A percentile compares a stretch with the other conserved stretches of the same genome.
Evolutionary conservation across 2,329 filamentous ascomycete genomes (phyloP).

Genomic region (Leptographium lundbergii): DNA sequence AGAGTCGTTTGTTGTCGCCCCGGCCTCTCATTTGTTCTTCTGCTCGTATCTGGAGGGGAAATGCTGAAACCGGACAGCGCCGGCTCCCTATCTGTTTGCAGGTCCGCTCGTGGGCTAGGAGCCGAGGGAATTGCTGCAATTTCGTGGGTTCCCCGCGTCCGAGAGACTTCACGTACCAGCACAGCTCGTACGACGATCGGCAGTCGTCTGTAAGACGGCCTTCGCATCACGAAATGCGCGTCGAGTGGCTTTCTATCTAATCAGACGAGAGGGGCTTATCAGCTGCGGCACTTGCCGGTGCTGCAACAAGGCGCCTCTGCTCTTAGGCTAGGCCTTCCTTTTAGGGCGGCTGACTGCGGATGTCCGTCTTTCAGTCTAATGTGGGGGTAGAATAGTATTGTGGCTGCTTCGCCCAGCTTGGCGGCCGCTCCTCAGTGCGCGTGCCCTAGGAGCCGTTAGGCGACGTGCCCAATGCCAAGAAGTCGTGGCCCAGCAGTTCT

Average conservation of each 20-base stretch:
- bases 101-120: neutral
- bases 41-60: neutral
- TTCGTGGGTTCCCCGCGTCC: neutral
- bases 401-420: slow-evolving; percentile 3
- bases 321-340: neutral
- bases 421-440: slow-evolving; percentile 13
- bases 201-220: neutral
- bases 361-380: neutral
- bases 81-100: neutral
- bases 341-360: neutral
- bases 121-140: neutral
- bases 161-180: neutral
- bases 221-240: neutral
- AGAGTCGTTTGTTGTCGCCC: neutral
- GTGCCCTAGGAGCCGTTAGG: slow-evolving; percentile 43
- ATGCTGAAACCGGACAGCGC: neutral
- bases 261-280: neutral
- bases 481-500: slow-evolving; percentile 46
- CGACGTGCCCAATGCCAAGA: slow-evolving; percentile 37
- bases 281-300: neutral
- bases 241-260: neutral
- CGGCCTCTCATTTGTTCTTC: neutral
- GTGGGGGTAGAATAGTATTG: no score
- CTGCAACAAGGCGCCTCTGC: neutral
- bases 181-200: neutral